A percentile compares a stretch with the other conserved stretches of the same genome.
phyloP scores from a whole-genome alignment of 495 filamentous ascomycete species.

The Aspergillus asperescens region DNA sequence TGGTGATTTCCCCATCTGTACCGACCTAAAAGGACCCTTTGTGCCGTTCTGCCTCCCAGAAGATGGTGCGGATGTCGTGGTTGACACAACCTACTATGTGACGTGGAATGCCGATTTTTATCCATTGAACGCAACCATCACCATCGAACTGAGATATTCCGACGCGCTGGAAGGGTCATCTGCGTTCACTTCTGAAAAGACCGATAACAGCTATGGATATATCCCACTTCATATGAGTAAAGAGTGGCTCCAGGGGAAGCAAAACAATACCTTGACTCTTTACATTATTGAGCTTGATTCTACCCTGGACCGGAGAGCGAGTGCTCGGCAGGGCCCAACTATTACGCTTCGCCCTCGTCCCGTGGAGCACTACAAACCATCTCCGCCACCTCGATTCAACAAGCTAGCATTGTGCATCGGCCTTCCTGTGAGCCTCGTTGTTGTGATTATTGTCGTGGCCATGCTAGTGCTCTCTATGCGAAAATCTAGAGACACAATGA shows the following conservation, averaged over 20 bases:
- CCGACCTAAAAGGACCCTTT: constrained; percentile 18
- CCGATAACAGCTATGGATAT: constrained; percentile 36
- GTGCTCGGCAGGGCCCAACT: constrained; percentile 24
- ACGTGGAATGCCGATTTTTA: constrained; percentile 43
- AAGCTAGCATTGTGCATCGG: constrained; percentile 23
- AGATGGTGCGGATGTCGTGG: constrained; percentile 30
- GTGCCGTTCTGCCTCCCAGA: constrained; percentile 38
- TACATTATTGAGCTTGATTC: constrained; percentile 28
- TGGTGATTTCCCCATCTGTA: constrained; percentile 37
- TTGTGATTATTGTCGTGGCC: constrained; percentile 20
- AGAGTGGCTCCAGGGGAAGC: constrained; percentile 33
- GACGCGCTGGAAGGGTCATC: constrained; percentile 25
- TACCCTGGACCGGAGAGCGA: constrained; percentile 21
- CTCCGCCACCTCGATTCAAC: constrained; percentile 24
- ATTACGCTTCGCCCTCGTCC: constrained; percentile 21
- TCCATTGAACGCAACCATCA: constrained; percentile 35
- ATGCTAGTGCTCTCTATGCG: constrained; percentile 25
- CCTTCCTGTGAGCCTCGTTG: constrained; percentile 20
- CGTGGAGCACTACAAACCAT: constrained; percentile 24
- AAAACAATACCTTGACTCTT: constrained; percentile 26
- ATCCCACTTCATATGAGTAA: constrained; percentile 29
- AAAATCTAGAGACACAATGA: constrained; percentile 17
- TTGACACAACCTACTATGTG: constrained; percentile 39
- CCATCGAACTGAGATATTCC: constrained; percentile 33
- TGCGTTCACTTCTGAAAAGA: constrained; percentile 34